These are phyloP conservation scores for Monosporascus sp. DNA, from an alignment of 2,329 filamentous ascomycete species.

Conservation along the genomic window DNA sequence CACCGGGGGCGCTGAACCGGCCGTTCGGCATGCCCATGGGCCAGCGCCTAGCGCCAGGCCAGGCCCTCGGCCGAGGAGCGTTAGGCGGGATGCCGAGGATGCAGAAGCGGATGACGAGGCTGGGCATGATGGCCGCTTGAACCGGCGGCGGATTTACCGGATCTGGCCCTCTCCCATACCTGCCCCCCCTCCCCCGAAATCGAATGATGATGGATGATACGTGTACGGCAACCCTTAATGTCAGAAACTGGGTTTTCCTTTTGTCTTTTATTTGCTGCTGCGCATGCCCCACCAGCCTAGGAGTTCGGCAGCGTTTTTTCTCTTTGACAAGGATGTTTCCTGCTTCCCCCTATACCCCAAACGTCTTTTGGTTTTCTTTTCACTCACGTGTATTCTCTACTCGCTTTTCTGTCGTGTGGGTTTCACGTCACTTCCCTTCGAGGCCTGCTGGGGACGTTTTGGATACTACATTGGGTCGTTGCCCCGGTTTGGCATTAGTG, in stretches of 20 bases:
- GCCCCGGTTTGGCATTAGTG: no score
- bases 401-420: no score
- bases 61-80: slow-evolving; percentile 26
- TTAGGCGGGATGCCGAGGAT: slow-evolving; percentile 38
- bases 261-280: neutral
- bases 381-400: no score
- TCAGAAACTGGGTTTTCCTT: neutral
- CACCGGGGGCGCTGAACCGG: slow-evolving; percentile 18
- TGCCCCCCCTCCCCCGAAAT: neutral
- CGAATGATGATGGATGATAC: neutral
- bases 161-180: neutral
- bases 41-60: slow-evolving; percentile 30
- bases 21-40: slow-evolving; percentile 29
- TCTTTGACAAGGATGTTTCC: neutral
- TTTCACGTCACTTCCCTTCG: no score
- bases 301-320: neutral
- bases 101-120: slow-evolving; percentile 58
- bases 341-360: neutral
- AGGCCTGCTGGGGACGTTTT: no score
- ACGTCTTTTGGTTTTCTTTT: neutral
- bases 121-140: slow-evolving; percentile 45
- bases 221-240: no score
- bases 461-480: no score
- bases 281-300: neutral
- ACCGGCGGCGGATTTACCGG: no score